phyloP scores from a whole-genome alignment of 306 rosid genomes.

The Ceratonia siliqua region DNA sequence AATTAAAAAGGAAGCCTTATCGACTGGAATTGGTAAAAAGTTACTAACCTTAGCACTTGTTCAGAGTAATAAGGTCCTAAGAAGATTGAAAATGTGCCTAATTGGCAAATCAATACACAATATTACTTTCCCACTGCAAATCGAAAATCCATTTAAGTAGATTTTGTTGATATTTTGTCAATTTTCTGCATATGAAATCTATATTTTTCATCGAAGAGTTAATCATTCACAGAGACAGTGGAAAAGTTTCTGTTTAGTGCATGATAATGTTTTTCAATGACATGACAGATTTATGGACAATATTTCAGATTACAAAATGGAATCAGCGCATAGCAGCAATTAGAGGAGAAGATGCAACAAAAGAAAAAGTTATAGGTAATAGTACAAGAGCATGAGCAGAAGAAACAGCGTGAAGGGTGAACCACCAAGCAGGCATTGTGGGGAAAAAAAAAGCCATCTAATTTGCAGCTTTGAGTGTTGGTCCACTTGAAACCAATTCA shows the following conservation, averaged over 20 bases:
- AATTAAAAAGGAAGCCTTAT: not conserved
- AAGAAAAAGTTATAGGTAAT: not conserved
- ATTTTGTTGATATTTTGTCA: too few species aligned
- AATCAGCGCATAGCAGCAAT: not conserved
- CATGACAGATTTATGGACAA: not conserved
- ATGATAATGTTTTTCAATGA: not conserved
- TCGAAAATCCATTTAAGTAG: too few species aligned
- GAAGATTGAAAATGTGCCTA: too few species aligned
- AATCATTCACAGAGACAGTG: not conserved
- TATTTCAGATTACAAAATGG: slow-evolving; percentile 12
- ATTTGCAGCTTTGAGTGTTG: not conserved
- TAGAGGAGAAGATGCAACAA: not conserved
- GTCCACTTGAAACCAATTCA: not conserved
- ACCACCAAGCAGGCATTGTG: not conserved
- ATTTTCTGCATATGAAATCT: not conserved
- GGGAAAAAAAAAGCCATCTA: too few species aligned
- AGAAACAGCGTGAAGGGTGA: too few species aligned
- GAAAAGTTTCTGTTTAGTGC: slow-evolving; percentile 6
- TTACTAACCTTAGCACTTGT: not conserved
- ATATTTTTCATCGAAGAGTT: not conserved
- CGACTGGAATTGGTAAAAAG: not conserved
- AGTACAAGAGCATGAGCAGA: not conserved
- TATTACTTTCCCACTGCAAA: too few species aligned
- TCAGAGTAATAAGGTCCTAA: not conserved
- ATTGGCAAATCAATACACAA: too few species aligned